Conservation (phyloP, 2,329 filamentous ascomycete species). For the Colletotrichum aenigma region DNA sequence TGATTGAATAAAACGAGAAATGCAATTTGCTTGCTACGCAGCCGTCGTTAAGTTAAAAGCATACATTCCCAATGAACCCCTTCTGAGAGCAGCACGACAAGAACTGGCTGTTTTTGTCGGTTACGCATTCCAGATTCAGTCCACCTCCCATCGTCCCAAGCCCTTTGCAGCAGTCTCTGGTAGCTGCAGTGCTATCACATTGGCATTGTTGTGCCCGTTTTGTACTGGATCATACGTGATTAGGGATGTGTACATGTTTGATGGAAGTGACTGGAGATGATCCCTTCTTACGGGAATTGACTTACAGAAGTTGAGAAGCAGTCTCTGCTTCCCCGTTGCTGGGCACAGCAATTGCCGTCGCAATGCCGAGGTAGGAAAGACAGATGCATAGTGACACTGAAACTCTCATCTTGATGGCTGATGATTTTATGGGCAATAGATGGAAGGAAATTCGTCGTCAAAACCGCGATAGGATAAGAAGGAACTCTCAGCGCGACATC, state of each 20-base stretch:
- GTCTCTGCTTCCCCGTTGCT: not conserved
- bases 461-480: not conserved
- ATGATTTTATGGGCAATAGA: not conserved
- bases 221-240: not conserved
- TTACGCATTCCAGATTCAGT: not conserved
- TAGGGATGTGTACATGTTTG: not conserved
- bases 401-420: not conserved
- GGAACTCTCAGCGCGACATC: fast-evolving
- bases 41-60: not conserved
- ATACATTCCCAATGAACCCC: not conserved
- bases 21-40: not conserved
- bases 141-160: not conserved
- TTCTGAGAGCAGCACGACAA: not conserved
- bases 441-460: not conserved
- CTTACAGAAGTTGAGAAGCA: not conserved
- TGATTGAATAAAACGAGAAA: not conserved
- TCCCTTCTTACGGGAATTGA: not conserved
- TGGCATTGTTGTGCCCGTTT: not conserved
- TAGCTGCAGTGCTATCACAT: not conserved
- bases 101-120: not conserved
- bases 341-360: not conserved
- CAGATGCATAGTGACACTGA: not conserved
- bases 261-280: not conserved
- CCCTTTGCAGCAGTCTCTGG: not conserved
- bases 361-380: not conserved